Evolutionary conservation across 2,329 filamentous ascomycete genomes (phyloP).

Genomic region (Cladosporium colombiae): DNA sequence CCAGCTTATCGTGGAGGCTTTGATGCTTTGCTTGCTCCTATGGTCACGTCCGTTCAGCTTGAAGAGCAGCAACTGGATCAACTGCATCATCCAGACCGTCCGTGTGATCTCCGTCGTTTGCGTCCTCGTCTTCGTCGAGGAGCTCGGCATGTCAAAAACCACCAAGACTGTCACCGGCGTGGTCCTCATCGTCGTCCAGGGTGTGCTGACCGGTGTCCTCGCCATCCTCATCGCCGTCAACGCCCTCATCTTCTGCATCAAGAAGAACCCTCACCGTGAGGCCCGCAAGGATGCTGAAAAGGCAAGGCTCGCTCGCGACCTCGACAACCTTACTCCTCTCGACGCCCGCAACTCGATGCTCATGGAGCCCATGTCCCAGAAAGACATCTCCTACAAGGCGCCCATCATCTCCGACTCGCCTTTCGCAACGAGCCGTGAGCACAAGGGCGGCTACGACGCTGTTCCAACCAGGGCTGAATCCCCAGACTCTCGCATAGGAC

Average conservation of each 20-base stretch:
- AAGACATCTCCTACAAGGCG: constrained; percentile 36
- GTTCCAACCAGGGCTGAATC: constrained; percentile 28
- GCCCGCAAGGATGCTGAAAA: constrained; percentile 87
- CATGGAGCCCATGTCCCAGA: constrained; percentile 56
- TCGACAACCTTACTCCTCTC: constrained; percentile 81
- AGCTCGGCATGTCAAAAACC: constrained; percentile 84
- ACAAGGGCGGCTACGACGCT: constrained; percentile 37
- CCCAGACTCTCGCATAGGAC: constrained; percentile 20
- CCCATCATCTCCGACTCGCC: constrained; percentile 34
- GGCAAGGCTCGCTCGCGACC: constrained; percentile 70
- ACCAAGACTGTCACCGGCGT: constrained; percentile 93
- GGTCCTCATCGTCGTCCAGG: constrained; percentile 90
- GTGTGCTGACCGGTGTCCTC: constrained; percentile 75
- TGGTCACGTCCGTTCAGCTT: constrained; percentile 87
- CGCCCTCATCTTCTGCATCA: constrained; percentile 77
- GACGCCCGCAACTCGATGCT: constrained; percentile 86
- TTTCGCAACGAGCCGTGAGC: constrained; percentile 28
- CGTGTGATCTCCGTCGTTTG: constrained; percentile 85
- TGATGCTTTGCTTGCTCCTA: constrained; percentile 76
- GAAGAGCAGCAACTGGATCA: constrained; percentile 87
- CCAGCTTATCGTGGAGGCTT: constrained; percentile 76
- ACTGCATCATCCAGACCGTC: constrained; percentile 86
- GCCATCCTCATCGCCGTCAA: constrained; percentile 89
- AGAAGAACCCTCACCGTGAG: constrained; percentile 86
- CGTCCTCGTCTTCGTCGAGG: constrained; percentile 89